These are phyloP conservation scores for Kurtzmaniella quercitrusa DNA, from an alignment of 1,139 yeast species.

Conservation along the genomic window DNA sequence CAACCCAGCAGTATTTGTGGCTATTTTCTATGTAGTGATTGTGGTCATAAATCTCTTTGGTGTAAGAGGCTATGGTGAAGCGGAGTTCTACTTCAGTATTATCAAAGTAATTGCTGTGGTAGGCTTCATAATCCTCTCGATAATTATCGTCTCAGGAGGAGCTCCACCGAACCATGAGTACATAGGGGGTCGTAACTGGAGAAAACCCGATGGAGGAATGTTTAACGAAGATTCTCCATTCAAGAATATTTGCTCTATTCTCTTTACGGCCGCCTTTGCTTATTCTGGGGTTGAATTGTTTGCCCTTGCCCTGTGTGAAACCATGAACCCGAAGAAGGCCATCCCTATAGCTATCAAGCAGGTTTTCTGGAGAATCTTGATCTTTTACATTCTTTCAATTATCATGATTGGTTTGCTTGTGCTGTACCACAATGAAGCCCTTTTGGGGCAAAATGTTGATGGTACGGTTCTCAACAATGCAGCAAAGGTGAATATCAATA, in stretches of 20 bases:
- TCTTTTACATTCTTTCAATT: slow-evolving; percentile 27
- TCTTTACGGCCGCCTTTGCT: slow-evolving; percentile 23
- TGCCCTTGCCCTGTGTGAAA: slow-evolving; percentile 35
- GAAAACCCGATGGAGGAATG: slow-evolving; percentile 26
- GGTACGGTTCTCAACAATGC: slow-evolving; percentile 9
- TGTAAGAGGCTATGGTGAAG: slow-evolving; percentile 34
- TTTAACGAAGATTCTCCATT: slow-evolving; percentile 25
- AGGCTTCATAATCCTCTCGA: slow-evolving; percentile 25
- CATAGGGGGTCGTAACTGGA: slow-evolving; percentile 33
- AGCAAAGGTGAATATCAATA: slow-evolving; percentile 19
- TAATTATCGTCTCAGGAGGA: slow-evolving; percentile 29
- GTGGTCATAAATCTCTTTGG: slow-evolving; percentile 29
- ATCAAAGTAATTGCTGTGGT: slow-evolving; percentile 29
- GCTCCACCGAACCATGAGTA: slow-evolving; percentile 22
- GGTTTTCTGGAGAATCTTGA: slow-evolving; percentile 30
- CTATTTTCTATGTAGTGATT: slow-evolving; percentile 26
- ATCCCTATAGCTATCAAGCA: slow-evolving; percentile 32
- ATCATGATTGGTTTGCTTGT: slow-evolving; percentile 31
- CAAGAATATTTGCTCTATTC: slow-evolving; percentile 20
- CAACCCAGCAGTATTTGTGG: slow-evolving; percentile 29
- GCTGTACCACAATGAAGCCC: slow-evolving; percentile 19
- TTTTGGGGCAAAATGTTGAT: slow-evolving; percentile 13
- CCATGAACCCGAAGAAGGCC: slow-evolving; percentile 28
- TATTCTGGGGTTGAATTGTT: slow-evolving; percentile 26
- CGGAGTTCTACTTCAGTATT: slow-evolving; percentile 26